These are phyloP conservation scores for Zygosaccharomyces bailii DNA, from an alignment of 805 yeast species.

Conservation along the genomic window DNA sequence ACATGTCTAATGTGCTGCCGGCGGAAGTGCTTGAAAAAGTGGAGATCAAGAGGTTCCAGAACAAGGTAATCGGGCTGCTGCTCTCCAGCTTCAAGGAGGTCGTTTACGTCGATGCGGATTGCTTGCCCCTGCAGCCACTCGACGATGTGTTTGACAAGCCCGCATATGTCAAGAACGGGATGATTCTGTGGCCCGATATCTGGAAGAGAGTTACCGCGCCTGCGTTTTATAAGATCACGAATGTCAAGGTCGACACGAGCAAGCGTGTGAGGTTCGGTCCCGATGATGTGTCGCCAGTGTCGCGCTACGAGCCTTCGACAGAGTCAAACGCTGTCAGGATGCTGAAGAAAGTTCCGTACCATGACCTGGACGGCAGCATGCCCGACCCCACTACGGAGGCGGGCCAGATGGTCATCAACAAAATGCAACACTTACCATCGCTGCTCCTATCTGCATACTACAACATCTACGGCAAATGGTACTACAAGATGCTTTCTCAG, in stretches of 20 bases:
- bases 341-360: slow-evolving; percentile 43
- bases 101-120: slow-evolving; percentile 73
- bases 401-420: slow-evolving; percentile 64
- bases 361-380: slow-evolving; percentile 59
- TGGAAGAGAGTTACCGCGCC: slow-evolving; percentile 73
- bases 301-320: slow-evolving; percentile 15
- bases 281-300: slow-evolving; percentile 27
- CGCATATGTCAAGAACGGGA: slow-evolving; percentile 47
- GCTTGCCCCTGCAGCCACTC: slow-evolving; percentile 49
- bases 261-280: slow-evolving; percentile 33
- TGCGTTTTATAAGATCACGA: slow-evolving; percentile 52
- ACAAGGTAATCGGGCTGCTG: slow-evolving; percentile 67
- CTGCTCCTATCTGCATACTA: slow-evolving; percentile 59
- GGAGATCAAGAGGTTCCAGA: slow-evolving; percentile 55
- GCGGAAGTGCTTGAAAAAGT: slow-evolving; percentile 41
- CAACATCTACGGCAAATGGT: slow-evolving; percentile 59
- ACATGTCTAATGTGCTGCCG: slow-evolving; percentile 50
- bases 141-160: slow-evolving; percentile 43
- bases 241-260: slow-evolving; percentile 36
- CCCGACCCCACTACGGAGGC: slow-evolving; percentile 70
- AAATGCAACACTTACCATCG: slow-evolving; percentile 55
- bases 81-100: slow-evolving; percentile 75
- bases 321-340: slow-evolving; percentile 14
- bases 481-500: slow-evolving; percentile 65
- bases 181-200: slow-evolving; percentile 73